Conservation (phyloP, 495 filamentous ascomycete genomes). For the Aspergillus heteromorphus region DNA sequence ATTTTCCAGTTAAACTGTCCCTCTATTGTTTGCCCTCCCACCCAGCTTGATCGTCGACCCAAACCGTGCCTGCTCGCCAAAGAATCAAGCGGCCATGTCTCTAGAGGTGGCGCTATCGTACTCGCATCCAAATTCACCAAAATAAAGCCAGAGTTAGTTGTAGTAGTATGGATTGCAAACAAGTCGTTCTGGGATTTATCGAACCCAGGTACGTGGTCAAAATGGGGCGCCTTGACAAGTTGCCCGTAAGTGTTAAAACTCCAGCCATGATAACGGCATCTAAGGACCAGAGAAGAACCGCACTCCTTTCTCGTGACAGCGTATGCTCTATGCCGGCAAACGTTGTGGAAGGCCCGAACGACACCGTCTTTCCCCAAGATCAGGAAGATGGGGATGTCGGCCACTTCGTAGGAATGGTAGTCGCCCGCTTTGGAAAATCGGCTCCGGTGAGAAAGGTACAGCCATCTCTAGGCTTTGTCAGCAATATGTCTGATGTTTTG, state of each 20-base stretch:
- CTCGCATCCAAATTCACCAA: constrained; percentile 41
- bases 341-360: constrained; percentile 56
- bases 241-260: constrained; percentile 51
- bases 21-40: constrained; percentile 31
- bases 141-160: constrained; percentile 28
- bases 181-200: constrained; percentile 48
- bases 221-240: constrained; percentile 55
- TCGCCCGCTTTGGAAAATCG: constrained; percentile 45
- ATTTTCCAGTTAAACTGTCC: constrained; percentile 46
- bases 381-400: constrained; percentile 46
- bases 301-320: constrained; percentile 46
- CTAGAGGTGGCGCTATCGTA: constrained; percentile 7
- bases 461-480: constrained; percentile 34
- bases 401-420: constrained; percentile 44
- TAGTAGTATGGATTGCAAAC: constrained; percentile 37
- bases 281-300: constrained; percentile 46
- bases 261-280: constrained; percentile 61
- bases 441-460: constrained; percentile 41
- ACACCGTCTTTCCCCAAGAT: constrained; percentile 40
- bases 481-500: neutral
- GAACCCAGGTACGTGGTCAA: constrained; percentile 50
- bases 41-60: constrained; percentile 18
- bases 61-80: constrained; percentile 13
- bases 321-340: constrained; percentile 55
- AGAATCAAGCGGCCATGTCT: constrained; percentile 6